Evolutionary conservation across 2,329 filamentous ascomycete species (phyloP), one percentile per base, ranked within the genome.

Genomic region (Penicillium frequentans): DNA sequence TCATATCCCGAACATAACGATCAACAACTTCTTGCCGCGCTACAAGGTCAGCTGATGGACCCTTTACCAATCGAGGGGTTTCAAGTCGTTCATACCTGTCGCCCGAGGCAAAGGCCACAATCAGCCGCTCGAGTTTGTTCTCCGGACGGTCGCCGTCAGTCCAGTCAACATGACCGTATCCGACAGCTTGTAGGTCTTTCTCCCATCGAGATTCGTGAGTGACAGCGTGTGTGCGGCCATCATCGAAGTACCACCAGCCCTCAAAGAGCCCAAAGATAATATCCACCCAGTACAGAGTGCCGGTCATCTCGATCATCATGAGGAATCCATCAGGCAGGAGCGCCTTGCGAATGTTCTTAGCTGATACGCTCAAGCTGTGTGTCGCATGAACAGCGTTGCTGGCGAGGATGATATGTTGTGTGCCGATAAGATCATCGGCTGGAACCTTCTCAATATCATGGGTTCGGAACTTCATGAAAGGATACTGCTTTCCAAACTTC

Each of bases 221-320:
- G n/a, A 68, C 59, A 1, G 71, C 72, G 56, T 75, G 72, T 6
- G 57, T 62, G 1, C 74, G 70, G 2, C 70, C 73, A 49, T 76
- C 73, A n/a, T 73, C 68, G 27, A 74, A 74, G 3, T 74, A 59
- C 74, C 73, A 75, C 73, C 73, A 76, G 5, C 74, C 73, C 21
- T 72, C 71, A 14, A 75, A 64, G 6, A 72, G 52, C 1, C 74
- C 74, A 49, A 73, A 74, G 1, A 73, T 62, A 3, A 75, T 48
- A 51, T 75, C 72, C 19, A 74, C 62, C 29, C 65, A 71, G 48
- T 61, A 64, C 5, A 72, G 49, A 5, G 61, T 61, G 9, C 57
- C 47, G 3, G 68, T 74, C 62, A 73, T 71, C 52, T 75, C 73
- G 2, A 73, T 52, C 62, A 74, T 61, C 55, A 72, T 57, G 4